These are phyloP conservation scores for Colletotrichum sp. DNA, from an alignment of 2,329 filamentous ascomycete species.

Conservation along the genomic window DNA sequence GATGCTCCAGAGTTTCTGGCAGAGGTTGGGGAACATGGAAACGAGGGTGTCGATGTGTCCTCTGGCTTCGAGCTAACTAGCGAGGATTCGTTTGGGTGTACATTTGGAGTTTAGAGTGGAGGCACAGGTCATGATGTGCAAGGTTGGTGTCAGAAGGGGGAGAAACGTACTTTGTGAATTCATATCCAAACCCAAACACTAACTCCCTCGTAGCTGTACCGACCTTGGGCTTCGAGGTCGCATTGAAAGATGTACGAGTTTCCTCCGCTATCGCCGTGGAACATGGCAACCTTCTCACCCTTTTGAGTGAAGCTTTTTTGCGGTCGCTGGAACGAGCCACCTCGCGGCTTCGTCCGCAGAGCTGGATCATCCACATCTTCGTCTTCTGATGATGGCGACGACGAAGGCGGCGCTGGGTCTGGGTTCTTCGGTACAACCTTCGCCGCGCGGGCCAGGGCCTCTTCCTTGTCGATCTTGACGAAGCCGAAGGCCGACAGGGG, in stretches of 20 bases:
- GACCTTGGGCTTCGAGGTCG: not conserved
- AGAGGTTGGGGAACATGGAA: not conserved
- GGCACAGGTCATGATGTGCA: not conserved
- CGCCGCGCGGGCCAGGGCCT: not conserved
- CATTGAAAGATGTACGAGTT: not conserved
- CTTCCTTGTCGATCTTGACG: not conserved
- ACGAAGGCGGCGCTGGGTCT: not conserved
- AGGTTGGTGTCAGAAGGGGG: not conserved
- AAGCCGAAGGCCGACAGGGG: not conserved
- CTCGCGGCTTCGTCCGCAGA: not conserved
- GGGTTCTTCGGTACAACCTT: not conserved
- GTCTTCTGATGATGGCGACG: not conserved
- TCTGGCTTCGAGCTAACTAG: not conserved
- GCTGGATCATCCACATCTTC: not conserved
- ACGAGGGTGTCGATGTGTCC: not conserved
- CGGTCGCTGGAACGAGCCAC: not conserved
- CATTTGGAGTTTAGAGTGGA: not conserved
- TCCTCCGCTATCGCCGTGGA: not conserved
- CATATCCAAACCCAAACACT: not conserved
- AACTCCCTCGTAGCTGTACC: not conserved
- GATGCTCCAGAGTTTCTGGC: not conserved
- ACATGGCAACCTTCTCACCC: not conserved
- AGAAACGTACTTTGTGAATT: not conserved
- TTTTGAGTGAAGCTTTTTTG: not conserved
- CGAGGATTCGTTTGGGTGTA: not conserved